phyloP scores from a whole-genome alignment of 1,284 basidiomycete species.

The Athelia sp. region DNA sequence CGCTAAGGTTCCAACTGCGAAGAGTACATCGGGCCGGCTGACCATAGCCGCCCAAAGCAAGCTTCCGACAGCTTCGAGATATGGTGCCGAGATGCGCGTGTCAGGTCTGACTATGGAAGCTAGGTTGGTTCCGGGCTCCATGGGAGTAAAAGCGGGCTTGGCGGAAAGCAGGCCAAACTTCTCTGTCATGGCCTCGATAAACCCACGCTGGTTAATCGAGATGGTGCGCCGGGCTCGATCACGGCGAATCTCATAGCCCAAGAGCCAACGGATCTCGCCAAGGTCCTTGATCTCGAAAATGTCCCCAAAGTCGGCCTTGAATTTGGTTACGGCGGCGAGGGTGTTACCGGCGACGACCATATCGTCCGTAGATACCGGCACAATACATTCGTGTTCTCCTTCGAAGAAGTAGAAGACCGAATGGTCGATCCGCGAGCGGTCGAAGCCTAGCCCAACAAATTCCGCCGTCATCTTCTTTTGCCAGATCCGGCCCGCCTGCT shows the following conservation, averaged over 20 bases:
- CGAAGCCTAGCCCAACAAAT: constrained; percentile 14
- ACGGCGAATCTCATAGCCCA: constrained; percentile 15
- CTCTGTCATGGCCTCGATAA: constrained; percentile 14
- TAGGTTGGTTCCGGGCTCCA: constrained; percentile 8
- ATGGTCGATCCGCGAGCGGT: constrained; percentile 12
- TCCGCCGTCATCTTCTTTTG: constrained; percentile 10
- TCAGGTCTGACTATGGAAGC: no score
- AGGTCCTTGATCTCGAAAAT: constrained; percentile 12
- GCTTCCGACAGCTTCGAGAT: no score
- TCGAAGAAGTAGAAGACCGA: constrained; percentile 14
- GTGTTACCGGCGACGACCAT: background rate
- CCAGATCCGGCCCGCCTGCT: constrained; percentile 18
- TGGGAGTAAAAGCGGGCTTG: background rate
- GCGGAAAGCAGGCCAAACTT: constrained; percentile 7
- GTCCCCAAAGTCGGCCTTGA: background rate
- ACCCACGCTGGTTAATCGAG: constrained; percentile 14
- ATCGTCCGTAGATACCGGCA: constrained; percentile 17
- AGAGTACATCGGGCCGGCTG: no score
- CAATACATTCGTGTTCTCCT: constrained; percentile 6
- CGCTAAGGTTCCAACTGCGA: no score
- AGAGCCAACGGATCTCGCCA: constrained; percentile 11
- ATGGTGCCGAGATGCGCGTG: no score
- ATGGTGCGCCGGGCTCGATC: constrained; percentile 9
- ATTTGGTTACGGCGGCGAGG: background rate
- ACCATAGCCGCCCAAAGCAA: no score